Percentiles rank a stretch among this genome's conserved stretches.
Conservation (phyloP, 1,284 basidiomycete genomes). For the Apiotrichum domesticum region DNA sequence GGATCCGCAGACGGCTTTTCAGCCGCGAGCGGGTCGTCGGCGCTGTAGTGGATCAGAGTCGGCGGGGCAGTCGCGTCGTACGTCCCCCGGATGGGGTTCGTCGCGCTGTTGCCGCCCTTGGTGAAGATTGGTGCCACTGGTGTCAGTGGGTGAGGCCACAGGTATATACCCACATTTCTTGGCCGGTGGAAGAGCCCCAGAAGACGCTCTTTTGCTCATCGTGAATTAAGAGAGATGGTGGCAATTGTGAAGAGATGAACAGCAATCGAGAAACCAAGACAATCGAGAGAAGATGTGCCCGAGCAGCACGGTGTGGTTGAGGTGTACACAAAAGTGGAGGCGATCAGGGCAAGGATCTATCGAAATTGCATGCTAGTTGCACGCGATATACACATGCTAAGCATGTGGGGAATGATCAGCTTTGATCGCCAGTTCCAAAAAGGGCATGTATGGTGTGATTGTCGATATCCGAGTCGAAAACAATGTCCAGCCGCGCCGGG, state of each 20-base stretch:
- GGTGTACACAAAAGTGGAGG: too few species aligned
- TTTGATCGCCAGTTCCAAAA: too few species aligned
- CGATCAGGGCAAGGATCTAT: too few species aligned
- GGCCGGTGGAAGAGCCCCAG: conserved; percentile 2
- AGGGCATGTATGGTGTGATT: too few species aligned
- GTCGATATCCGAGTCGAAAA: too few species aligned
- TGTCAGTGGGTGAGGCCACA: neutral
- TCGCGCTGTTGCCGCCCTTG: neutral
- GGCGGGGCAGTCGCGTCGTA: conserved; percentile 24
- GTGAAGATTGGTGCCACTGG: conserved; percentile 12
- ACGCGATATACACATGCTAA: too few species aligned
- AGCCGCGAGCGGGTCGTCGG: conserved; percentile 36
- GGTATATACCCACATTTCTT: conserved; percentile 10
- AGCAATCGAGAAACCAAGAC: too few species aligned
- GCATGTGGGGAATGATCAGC: too few species aligned
- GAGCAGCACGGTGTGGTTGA: too few species aligned
- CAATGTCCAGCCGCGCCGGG: too few species aligned
- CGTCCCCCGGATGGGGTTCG: neutral
- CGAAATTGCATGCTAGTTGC: too few species aligned
- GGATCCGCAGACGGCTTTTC: conserved; percentile 11
- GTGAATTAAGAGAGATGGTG: neutral
- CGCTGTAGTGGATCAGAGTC: conserved; percentile 36
- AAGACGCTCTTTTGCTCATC: conserved; percentile 1
- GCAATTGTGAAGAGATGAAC: neutral
- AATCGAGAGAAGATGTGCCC: too few species aligned